phyloP scores from a whole-genome alignment of 2,329 filamentous ascomycete genomes.

The Nemania sp. region DNA sequence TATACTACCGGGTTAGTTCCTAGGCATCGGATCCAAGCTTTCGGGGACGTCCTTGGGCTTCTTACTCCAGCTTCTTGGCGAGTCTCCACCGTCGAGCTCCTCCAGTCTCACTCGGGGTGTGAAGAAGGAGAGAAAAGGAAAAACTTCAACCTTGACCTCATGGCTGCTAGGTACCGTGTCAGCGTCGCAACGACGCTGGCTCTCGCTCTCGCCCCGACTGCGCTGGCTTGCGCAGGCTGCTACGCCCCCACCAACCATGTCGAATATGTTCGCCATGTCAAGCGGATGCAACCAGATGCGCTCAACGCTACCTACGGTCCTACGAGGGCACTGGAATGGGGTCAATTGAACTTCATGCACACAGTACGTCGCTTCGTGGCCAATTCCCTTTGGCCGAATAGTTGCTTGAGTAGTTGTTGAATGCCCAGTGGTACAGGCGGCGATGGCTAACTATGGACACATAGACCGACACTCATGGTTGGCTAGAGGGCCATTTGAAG shows the following conservation, averaged over 20 bases:
- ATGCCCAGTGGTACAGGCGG: no score
- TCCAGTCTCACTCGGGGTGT: no score
- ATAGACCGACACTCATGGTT: constrained; percentile 62
- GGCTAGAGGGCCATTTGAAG: constrained; percentile 64
- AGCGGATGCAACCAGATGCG: constrained; percentile 54
- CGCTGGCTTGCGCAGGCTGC: constrained; percentile 48
- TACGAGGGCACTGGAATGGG: constrained; percentile 59
- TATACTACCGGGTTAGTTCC: no score
- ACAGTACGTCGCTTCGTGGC: constrained; percentile 45
- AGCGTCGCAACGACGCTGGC: constrained; percentile 12
- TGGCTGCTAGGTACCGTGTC: constrained; percentile 17
- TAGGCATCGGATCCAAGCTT: neutral
- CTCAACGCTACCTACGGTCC: constrained; percentile 49
- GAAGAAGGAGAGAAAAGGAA: neutral
- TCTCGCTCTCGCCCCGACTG: constrained; percentile 30
- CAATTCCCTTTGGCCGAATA: neutral
- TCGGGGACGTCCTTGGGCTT: neutral
- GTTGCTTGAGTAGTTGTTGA: neutral
- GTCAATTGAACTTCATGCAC: constrained; percentile 65
- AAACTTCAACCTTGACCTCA: neutral
- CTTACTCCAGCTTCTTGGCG: neutral
- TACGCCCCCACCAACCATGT: constrained; percentile 48
- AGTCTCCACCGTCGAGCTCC: neutral
- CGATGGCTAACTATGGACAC: neutral
- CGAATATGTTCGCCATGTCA: constrained; percentile 52